Base-by-base conservation (phyloP, 257 asterid species). In the Linaria vulgaris region DNA sequence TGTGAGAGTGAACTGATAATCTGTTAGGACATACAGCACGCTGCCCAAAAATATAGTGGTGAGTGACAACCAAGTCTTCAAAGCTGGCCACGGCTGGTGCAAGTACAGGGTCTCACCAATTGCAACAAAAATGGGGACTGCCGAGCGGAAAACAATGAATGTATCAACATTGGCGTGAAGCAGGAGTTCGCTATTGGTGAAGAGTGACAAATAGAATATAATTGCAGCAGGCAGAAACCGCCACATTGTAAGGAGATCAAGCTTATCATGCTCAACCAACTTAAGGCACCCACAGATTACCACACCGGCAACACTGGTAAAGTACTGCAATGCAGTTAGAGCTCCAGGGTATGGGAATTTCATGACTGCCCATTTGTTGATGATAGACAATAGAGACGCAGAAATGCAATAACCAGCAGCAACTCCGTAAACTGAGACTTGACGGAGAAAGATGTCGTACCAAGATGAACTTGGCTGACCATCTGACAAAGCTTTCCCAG, bases 361-460 rank as follows among this genome's bases (percentile, higher is more conserved):
- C 98, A 88, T 92, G 23, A 92, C 80, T 19, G 98, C 97, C 98
- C 97, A 92, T 80, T 92, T 89, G 66, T 89, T 92, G 73, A 92
- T 92, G 74, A 92, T 92, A 15, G 96, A 85, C 6, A 92, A 85
- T 61, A 92, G 68, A 3, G 96, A 87, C 25, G 97, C 98, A 7
- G 98, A 89, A 46, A 92, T 13, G 76, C 97, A 89, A 70, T 92
- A 88, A 16, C 97, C 98, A n/a, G 85, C 92, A 14, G 98, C 97
- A 24, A 92, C 57, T 44, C 98, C 98, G 63, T 92, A 92, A 16
- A 89, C 79, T 0, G 96, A 88, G 9, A 76, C 94, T 48, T 85
- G 95, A 56, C 78, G 92, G 76, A 85, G 73, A 53, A 92, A 68
- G 71, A 47, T 48, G 65, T 64, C 12, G 30, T 68, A 79, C 92